Evolutionary conservation across 768 basidiomycete species (phyloP), one percentile per base, ranked within the genome.

Genomic region (Phallus indusiatus): DNA sequence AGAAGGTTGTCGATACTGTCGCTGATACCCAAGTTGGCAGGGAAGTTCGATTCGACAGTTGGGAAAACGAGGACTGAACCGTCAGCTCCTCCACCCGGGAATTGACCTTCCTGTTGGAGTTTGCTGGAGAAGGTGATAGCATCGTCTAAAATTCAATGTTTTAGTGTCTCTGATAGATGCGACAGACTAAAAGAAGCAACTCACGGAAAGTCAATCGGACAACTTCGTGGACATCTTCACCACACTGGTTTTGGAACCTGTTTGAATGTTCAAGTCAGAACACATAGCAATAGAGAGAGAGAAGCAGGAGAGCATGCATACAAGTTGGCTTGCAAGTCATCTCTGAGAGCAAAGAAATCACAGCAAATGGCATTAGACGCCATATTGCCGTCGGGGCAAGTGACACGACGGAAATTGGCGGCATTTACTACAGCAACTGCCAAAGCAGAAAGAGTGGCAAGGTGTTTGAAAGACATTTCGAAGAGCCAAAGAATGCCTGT

Each of bases 201-300:
- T 53, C 12, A 59, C 57, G 67, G 62, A 69, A 69, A 35, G 62
- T 64, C 36, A 70, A 65, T 52, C 68, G 66, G 49, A 68, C 60
- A 21, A 67, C 62, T 51, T 64, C 67, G 37, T 68, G 68, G 16
- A 64, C 70, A 21, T 70, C 69, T 22, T 70, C 67, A 49, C 66
- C 66, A 57, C 72, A 73, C 57, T 67, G 52, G 20, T 65, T 69
- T 54, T 64, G 64, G 61, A 57, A 61, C 47, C 54, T 61, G 17
- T 35, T 22, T 10, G 14, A 16, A 47, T 42, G 5, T 21, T 48
- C 18, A 36, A 35, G 17, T 34, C 5, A 36, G n/a, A 2, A n/a
- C 18, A 5, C 24, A n/a, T 33, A 11, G 22, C 35, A 8, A 59
- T 18, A 47, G 17, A 48, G 22, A 22, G 18, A n/a, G 17, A 16